phyloP scores from a whole-genome alignment of 2,329 filamentous ascomycete genomes.

The Colletotrichum orbiculare region DNA sequence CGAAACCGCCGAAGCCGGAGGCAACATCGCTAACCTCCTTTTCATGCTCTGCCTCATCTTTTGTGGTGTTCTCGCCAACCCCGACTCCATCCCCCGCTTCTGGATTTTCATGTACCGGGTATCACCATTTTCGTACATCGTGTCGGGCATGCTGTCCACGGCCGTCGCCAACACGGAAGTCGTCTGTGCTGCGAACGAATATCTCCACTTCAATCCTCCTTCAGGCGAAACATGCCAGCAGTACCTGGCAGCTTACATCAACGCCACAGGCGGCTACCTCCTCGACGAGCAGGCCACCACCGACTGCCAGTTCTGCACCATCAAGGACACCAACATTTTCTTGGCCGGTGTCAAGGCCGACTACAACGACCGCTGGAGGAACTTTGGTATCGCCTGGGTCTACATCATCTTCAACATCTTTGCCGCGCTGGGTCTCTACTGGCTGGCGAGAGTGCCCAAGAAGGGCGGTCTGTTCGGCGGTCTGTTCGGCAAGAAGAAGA shows the following conservation, averaged over 20 bases:
- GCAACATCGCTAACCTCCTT: slow-evolving; percentile 79
- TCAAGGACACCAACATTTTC: slow-evolving; percentile 63
- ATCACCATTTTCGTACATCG: slow-evolving; percentile 85
- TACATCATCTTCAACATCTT: slow-evolving; percentile 64
- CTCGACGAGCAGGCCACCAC: slow-evolving; percentile 57
- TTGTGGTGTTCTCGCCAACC: slow-evolving; percentile 77
- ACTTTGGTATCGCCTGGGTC: slow-evolving; percentile 72
- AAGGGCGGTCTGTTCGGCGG: slow-evolving; percentile 42
- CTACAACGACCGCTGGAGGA: slow-evolving; percentile 73
- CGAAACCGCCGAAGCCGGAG: slow-evolving; percentile 78
- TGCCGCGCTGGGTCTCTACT: slow-evolving; percentile 61
- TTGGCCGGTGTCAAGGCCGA: slow-evolving; percentile 59
- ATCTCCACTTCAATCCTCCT: slow-evolving; percentile 73
- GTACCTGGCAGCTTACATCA: slow-evolving; percentile 67
- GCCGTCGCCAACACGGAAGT: slow-evolving; percentile 76
- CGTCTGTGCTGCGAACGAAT: slow-evolving; percentile 76
- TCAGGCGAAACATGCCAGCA: slow-evolving; percentile 66
- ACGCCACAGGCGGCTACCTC: slow-evolving; percentile 63
- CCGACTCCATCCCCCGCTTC: slow-evolving; percentile 73
- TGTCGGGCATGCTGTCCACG: slow-evolving; percentile 76
- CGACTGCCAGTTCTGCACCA: slow-evolving; percentile 66
- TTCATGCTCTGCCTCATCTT: slow-evolving; percentile 81
- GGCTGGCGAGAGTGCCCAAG: slow-evolving; percentile 59
- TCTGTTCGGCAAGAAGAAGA: slow-evolving; percentile 47
- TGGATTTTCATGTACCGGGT: slow-evolving; percentile 89